phyloP scores from a whole-genome alignment of 345 rosid genomes.

The Populus davidiana region DNA sequence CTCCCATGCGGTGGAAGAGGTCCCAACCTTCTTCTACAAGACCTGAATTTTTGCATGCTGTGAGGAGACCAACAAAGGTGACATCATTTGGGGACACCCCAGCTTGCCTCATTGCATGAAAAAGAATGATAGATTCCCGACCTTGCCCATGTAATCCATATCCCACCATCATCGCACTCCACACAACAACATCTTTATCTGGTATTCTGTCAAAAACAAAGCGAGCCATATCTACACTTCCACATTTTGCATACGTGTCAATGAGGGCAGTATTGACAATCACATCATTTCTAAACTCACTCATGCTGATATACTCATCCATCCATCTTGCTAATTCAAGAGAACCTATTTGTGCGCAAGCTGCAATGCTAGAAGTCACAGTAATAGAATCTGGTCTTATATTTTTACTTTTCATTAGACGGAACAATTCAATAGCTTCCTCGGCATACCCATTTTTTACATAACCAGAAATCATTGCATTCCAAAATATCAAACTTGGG shows the following conservation, averaged over 20 bases:
- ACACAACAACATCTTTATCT: slow-evolving; percentile 58
- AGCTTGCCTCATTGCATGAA: slow-evolving; percentile 41
- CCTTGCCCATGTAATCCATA: slow-evolving; percentile 68
- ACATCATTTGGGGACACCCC: slow-evolving; percentile 61
- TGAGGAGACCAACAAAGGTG: slow-evolving; percentile 61
- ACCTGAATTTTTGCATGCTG: slow-evolving; percentile 68
- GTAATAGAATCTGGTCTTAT: slow-evolving; percentile 52
- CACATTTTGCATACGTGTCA: slow-evolving; percentile 77
- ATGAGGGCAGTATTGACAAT: slow-evolving; percentile 49
- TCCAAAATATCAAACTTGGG: slow-evolving; percentile 60
- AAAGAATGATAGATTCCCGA: slow-evolving; percentile 54
- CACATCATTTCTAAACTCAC: slow-evolving; percentile 38
- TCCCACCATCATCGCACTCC: slow-evolving; percentile 73
- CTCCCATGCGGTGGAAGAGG: slow-evolving; percentile 55
- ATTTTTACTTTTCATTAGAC: slow-evolving; percentile 40
- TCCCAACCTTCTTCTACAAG: slow-evolving; percentile 65
- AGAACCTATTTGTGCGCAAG: slow-evolving; percentile 67
- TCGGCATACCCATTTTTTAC: slow-evolving; percentile 62
- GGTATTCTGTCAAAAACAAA: slow-evolving; percentile 49
- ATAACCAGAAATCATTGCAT: slow-evolving; percentile 76
- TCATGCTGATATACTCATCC: slow-evolving; percentile 39
- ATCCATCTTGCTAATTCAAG: slow-evolving; percentile 65
- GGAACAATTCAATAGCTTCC: slow-evolving; percentile 54
- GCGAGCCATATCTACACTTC: slow-evolving; percentile 51
- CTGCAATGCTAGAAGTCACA: slow-evolving; percentile 49